Conservation (phyloP, 1,139 yeast genomes). For the Pichia sorboxylosa region DNA sequence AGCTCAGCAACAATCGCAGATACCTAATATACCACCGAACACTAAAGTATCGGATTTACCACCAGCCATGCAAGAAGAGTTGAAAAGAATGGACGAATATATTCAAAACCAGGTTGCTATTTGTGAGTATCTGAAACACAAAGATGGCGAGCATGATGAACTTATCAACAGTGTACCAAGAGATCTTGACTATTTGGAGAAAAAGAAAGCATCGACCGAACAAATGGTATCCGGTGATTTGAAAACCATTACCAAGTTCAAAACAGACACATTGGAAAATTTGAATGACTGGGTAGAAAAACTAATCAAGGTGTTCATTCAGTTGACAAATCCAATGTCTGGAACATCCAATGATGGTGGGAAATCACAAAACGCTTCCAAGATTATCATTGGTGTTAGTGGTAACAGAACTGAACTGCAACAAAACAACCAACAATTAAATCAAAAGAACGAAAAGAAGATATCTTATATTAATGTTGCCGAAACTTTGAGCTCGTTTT, state of each 20-base stretch:
- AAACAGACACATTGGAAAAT: constrained; percentile 23
- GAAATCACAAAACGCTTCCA: constrained; percentile 15
- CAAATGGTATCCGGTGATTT: constrained; percentile 64
- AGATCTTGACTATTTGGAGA: constrained; percentile 63
- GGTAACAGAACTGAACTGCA: constrained; percentile 17
- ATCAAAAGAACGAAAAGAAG: constrained; percentile 12
- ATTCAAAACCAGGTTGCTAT: constrained; percentile 75
- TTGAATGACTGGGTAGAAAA: constrained; percentile 28
- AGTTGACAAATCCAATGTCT: constrained; percentile 24
- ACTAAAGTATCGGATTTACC: constrained; percentile 85
- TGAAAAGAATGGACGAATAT: constrained; percentile 74
- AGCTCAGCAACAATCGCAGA: constrained; percentile 18
- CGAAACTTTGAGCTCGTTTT: constrained; percentile 36
- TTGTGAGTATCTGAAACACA: constrained; percentile 65
- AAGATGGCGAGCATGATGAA: constrained; percentile 52
- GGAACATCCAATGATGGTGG: constrained; percentile 13
- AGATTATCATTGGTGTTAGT: constrained; percentile 21
- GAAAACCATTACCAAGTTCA: constrained; percentile 36
- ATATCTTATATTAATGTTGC: constrained; percentile 20
- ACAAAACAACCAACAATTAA: constrained; percentile 10
- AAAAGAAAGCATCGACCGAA: constrained; percentile 50
- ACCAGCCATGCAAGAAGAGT: constrained; percentile 56
- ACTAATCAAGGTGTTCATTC: constrained; percentile 24
- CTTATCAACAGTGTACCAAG: constrained; percentile 72
- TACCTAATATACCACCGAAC: constrained; percentile 54